phyloP scores from a whole-genome alignment of 2,329 filamentous ascomycete species.

The Microcyclosporella mali region DNA sequence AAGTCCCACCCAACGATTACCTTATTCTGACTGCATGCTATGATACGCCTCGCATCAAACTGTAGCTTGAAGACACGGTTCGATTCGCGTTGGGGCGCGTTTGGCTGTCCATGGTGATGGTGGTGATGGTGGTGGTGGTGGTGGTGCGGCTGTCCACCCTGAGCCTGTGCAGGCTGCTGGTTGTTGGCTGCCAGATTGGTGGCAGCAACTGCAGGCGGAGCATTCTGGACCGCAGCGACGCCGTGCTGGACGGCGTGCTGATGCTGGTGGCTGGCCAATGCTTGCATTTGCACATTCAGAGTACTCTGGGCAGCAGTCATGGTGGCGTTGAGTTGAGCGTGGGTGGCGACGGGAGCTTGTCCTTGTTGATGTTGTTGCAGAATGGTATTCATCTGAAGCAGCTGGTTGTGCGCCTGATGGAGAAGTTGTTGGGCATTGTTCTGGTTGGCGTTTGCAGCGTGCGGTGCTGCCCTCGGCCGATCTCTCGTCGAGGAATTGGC shows the following conservation, averaged over 20 bases:
- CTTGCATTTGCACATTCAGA: constrained; percentile 13
- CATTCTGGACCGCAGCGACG: constrained; percentile 1
- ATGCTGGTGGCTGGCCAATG: constrained; percentile 11
- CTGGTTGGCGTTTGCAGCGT: constrained; percentile 10
- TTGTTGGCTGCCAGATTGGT: background rate
- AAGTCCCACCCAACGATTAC: constrained; percentile 98
- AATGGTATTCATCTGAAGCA: constrained; percentile 15
- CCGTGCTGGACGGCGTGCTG: constrained; percentile 8
- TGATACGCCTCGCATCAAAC: constrained; percentile 86
- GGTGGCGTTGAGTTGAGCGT: constrained; percentile 12
- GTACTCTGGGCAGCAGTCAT: constrained; percentile 13
- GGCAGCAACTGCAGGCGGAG: constrained; percentile 1
- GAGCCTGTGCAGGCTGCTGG: constrained; percentile 20
- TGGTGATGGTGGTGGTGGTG: constrained; percentile 19
- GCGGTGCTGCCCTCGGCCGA: constrained; percentile 7
- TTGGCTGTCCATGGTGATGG: constrained; percentile 16
- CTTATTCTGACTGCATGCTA: constrained; percentile 88
- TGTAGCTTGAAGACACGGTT: constrained; percentile 89
- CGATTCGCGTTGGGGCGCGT: constrained; percentile 32
- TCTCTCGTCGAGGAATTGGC: constrained; percentile 2
- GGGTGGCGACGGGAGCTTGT: constrained; percentile 4
- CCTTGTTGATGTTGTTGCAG: constrained; percentile 8
- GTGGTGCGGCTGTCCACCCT: constrained; percentile 12
- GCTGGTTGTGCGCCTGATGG: constrained; percentile 16
- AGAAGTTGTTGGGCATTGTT: constrained; percentile 15